Percentiles rank a stretch among this genome's conserved stretches.
phyloP scores from a whole-genome alignment of 2,329 filamentous ascomycete genomes.

The Aspergillus brasiliensis region DNA sequence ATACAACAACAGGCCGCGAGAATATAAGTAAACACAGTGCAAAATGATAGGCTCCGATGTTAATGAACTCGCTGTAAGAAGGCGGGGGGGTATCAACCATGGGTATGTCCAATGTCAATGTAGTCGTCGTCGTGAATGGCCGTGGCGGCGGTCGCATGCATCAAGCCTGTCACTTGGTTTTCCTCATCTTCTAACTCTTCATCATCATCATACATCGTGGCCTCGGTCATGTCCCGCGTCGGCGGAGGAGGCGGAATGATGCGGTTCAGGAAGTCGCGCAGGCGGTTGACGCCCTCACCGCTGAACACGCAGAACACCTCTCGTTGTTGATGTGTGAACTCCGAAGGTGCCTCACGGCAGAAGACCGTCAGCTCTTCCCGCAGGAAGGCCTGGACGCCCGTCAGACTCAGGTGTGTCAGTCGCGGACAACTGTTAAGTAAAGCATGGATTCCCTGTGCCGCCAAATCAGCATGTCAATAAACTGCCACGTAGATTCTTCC shows the following conservation, averaged over 20 bases:
- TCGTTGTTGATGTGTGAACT: slow-evolving; percentile 94
- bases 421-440: slow-evolving; percentile 89
- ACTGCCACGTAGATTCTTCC: neutral
- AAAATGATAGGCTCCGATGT: slow-evolving; percentile 9
- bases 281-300: slow-evolving; percentile 74
- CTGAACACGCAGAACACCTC: slow-evolving; percentile 98
- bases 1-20: neutral
- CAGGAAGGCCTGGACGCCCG: slow-evolving; percentile 91
- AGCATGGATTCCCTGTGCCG: slow-evolving; percentile 79
- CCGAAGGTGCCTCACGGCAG: slow-evolving; percentile 81
- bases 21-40: slow-evolving; percentile 10
- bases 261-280: slow-evolving; percentile 75
- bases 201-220: slow-evolving; percentile 48
- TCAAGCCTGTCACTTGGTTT: slow-evolving; percentile 43
- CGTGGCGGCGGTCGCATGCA: slow-evolving; percentile 45
- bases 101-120: slow-evolving; percentile 39
- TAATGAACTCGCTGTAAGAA: slow-evolving; percentile 22
- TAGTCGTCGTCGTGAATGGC: slow-evolving; percentile 47
- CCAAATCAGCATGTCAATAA: neutral
- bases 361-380: slow-evolving; percentile 80
- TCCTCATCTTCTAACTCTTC: slow-evolving; percentile 48
- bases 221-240: slow-evolving; percentile 37
- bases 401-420: slow-evolving; percentile 90
- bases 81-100: slow-evolving; percentile 38
- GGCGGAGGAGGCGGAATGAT: slow-evolving; percentile 30